These are phyloP conservation scores for Chalciporus pseudorubinellus DNA, from an alignment of 768 basidiomycete genomes.

Conservation along the genomic window DNA sequence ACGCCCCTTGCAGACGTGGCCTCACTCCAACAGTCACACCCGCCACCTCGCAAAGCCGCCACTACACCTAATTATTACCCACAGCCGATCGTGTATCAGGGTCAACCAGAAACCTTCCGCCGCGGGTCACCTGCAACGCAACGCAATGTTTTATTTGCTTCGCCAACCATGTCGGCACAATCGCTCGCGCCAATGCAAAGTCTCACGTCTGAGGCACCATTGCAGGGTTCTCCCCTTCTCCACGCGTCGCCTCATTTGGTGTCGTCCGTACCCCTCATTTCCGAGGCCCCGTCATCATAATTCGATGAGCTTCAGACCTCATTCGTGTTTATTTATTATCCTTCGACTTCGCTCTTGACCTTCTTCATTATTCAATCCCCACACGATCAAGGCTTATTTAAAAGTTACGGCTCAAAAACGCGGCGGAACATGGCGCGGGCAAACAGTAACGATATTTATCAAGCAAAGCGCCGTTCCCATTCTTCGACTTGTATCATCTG, in stretches of 20 bases:
- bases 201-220: constrained; percentile 25
- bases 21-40: constrained; percentile 41
- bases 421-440: constrained; percentile 19
- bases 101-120: constrained; percentile 29
- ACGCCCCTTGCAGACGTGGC: constrained; percentile 71
- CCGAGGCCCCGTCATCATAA: constrained; percentile 24
- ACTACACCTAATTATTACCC: constrained; percentile 34
- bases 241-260: constrained; percentile 30
- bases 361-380: constrained; percentile 1
- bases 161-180: constrained; percentile 30
- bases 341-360: constrained; percentile 21
- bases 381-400: constrained; percentile 33
- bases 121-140: constrained; percentile 32
- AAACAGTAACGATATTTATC: constrained; percentile 29
- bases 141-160: constrained; percentile 28
- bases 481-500: constrained; percentile 29
- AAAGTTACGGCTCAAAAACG: constrained; percentile 29
- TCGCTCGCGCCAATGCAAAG: constrained; percentile 25
- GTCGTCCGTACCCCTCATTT: constrained; percentile 19
- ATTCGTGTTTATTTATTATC: constrained; percentile 30
- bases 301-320: neutral
- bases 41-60: constrained; percentile 32
- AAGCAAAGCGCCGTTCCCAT: constrained; percentile 7
- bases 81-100: constrained; percentile 27
- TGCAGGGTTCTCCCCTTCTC: constrained; percentile 24